Percentiles rank a stretch among this genome's conserved stretches.
Conservation (phyloP, 2,329 filamentous ascomycete genomes). For the Ciborinia camelliae region DNA sequence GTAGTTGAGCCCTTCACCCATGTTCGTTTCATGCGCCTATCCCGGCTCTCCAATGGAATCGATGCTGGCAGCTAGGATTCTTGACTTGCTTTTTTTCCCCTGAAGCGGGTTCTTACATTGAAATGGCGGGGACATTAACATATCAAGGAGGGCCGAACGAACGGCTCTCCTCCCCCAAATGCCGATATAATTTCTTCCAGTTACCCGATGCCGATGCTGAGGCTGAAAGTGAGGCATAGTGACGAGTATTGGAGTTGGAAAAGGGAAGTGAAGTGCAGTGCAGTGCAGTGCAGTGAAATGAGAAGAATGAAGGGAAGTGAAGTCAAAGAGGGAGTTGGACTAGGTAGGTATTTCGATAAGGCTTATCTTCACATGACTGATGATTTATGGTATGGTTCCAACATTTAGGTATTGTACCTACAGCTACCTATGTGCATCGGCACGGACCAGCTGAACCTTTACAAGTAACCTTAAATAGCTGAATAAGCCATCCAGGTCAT, state of each 20-base stretch:
- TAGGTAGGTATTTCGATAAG: too few species aligned
- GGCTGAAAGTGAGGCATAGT: not conserved
- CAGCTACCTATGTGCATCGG: not conserved
- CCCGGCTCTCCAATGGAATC: not conserved
- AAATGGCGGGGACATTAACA: not conserved
- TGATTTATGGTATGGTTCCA: too few species aligned
- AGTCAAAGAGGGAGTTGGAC: not conserved
- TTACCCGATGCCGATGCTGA: not conserved
- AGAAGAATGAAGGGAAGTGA: not conserved
- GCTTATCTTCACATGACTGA: too few species aligned
- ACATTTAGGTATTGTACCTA: too few species aligned
- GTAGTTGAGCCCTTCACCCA: not conserved
- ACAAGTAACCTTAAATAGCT: not conserved
- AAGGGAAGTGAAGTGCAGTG: not conserved
- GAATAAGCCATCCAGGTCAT: constrained; percentile 11
- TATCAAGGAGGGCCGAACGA: not conserved
- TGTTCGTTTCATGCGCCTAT: not conserved
- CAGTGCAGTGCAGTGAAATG: not conserved
- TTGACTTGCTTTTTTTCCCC: not conserved
- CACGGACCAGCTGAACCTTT: not conserved
- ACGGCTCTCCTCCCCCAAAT: too few species aligned
- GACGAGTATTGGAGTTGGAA: not conserved
- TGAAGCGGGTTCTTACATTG: not conserved
- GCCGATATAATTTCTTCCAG: not conserved
- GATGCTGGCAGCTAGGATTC: not conserved